Conservation (phyloP, 306 rosid genomes). For the Rosa lucieae region DNA sequence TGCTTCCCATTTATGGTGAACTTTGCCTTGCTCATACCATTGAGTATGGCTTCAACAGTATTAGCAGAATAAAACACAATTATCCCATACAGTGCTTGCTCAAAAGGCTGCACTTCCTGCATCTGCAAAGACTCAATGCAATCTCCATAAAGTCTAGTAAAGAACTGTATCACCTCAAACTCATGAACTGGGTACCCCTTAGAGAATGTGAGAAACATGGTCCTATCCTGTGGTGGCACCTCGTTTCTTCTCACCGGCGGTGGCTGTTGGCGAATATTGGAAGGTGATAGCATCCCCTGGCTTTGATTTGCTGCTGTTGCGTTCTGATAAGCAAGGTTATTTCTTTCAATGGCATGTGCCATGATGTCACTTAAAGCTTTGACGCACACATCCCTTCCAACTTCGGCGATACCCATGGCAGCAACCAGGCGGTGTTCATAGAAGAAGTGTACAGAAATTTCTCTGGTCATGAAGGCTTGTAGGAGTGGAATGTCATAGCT, state of each 20-base stretch:
- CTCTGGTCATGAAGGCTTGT: conserved; percentile 41
- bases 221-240: conserved; percentile 45
- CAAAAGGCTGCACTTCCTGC: conserved; percentile 47
- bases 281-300: conserved; percentile 4
- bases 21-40: conserved; percentile 47
- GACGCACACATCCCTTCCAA: conserved; percentile 34
- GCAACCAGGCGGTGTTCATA: conserved; percentile 22
- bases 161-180: conserved; percentile 55
- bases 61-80: conserved; percentile 40
- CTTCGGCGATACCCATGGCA: conserved; percentile 24
- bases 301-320: not conserved
- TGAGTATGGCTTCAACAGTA: conserved; percentile 45
- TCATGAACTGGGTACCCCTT: conserved; percentile 63
- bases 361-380: conserved; percentile 55
- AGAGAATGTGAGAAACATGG: conserved; percentile 75
- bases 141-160: conserved; percentile 40
- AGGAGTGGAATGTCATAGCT: conserved; percentile 41
- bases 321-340: not conserved
- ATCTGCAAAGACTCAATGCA: conserved; percentile 57
- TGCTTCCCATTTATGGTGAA: conserved; percentile 74
- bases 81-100: conserved; percentile 64
- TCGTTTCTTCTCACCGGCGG: not conserved
- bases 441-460: conserved; percentile 36
- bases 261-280: not conserved
- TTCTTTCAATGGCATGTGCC: conserved; percentile 26